phyloP scores from a whole-genome alignment of 179 eudicot species.

The Amaranthus tricolor region DNA sequence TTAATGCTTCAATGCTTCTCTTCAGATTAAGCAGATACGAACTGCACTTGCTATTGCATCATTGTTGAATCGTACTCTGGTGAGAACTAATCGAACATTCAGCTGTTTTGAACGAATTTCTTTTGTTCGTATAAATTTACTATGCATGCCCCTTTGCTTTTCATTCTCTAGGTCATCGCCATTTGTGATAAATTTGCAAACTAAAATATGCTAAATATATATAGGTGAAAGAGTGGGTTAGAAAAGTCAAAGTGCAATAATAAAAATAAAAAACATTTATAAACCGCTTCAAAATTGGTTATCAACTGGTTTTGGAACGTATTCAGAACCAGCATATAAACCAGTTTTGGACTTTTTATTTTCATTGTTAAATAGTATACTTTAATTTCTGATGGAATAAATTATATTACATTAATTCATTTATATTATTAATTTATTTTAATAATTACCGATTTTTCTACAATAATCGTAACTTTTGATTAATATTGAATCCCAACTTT shows the following conservation, averaged over 20 bases:
- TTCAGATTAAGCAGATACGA: constrained; percentile 90
- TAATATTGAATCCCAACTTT: no score
- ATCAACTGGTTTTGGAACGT: no score
- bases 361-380: no score
- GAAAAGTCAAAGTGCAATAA: not conserved
- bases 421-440: no score
- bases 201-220: not conserved
- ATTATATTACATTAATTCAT: no score
- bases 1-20: constrained; percentile 18
- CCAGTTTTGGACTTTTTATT: no score
- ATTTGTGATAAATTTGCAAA: not conserved
- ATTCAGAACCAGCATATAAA: no score
- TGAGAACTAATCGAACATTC: constrained; percentile 33
- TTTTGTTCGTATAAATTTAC: constrained; percentile 8
- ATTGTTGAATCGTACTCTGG: constrained; percentile 83
- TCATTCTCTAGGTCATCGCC: not conserved
- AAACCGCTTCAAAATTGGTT: no score
- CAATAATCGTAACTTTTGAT: no score
- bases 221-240: not conserved
- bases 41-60: constrained; percentile 94
- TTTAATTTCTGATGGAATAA: no score
- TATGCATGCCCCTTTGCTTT: not conserved
- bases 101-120: constrained; percentile 11
- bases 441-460: no score
- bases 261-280: not conserved